These are phyloP conservation scores for Ormosia semicastrata DNA, from an alignment of 306 rosid species.

Conservation along the genomic window DNA sequence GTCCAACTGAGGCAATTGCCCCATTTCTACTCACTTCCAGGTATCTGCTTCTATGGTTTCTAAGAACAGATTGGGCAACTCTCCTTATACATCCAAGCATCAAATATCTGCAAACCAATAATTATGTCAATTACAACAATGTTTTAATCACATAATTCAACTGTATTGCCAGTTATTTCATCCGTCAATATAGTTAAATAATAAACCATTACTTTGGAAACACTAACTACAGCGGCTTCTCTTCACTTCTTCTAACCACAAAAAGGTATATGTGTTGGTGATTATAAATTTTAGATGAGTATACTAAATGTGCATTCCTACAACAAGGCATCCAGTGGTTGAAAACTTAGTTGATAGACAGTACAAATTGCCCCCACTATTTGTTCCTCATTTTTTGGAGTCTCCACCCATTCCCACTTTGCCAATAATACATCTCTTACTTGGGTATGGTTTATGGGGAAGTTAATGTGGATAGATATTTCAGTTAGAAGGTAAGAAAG, in stretches of 20 bases:
- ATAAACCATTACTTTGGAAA: not conserved
- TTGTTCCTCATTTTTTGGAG: slow-evolving; percentile 6
- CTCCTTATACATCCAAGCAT: slow-evolving; percentile 57
- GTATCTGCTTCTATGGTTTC: slow-evolving; percentile 37
- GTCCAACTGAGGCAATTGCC: slow-evolving; percentile 43
- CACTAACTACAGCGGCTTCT: not conserved
- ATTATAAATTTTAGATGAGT: not conserved
- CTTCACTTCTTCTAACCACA: slow-evolving; percentile 14
- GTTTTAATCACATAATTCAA: not conserved
- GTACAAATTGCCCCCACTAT: not conserved
- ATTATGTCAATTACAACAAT: slow-evolving; percentile 15
- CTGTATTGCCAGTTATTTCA: not conserved
- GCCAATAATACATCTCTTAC: not conserved
- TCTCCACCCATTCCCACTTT: not conserved
- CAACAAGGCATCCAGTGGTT: not conserved
- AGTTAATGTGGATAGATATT: not conserved
- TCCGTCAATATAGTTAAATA: not conserved
- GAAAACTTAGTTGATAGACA: not conserved
- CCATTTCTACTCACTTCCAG: slow-evolving; percentile 50
- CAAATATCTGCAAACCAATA: slow-evolving; percentile 63
- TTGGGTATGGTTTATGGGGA: not conserved
- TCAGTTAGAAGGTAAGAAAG: not conserved
- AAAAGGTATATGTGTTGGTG: not conserved
- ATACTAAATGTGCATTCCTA: not conserved
- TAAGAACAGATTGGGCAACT: slow-evolving; percentile 45